These are phyloP conservation scores for Teunomyces kruisii DNA, from an alignment of 805 yeast genomes.

Conservation along the genomic window DNA sequence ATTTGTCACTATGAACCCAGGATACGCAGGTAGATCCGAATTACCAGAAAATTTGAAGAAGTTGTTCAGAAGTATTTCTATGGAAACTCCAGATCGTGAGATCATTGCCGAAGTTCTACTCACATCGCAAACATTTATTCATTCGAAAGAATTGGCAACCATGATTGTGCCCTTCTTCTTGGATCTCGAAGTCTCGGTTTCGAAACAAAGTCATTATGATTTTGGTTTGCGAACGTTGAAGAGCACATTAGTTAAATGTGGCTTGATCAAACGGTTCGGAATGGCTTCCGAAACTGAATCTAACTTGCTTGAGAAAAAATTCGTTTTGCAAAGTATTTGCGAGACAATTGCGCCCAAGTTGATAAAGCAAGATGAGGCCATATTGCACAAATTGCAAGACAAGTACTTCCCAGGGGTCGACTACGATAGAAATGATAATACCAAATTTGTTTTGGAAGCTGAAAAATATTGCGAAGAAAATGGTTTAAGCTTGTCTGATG, in stretches of 20 bases:
- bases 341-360: constrained; percentile 71
- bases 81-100: constrained; percentile 68
- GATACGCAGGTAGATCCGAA: constrained; percentile 76
- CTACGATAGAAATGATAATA: constrained; percentile 19
- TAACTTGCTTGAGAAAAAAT: constrained; percentile 19
- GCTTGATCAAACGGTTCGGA: constrained; percentile 36
- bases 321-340: constrained; percentile 53
- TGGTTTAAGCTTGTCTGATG: constrained; percentile 33
- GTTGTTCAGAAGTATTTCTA: constrained; percentile 71
- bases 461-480: constrained; percentile 21
- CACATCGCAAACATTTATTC: constrained; percentile 65
- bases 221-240: constrained; percentile 87
- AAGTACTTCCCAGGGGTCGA: constrained; percentile 26
- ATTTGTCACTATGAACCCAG: constrained; percentile 90
- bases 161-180: constrained; percentile 56
- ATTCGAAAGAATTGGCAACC: constrained; percentile 45
- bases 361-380: constrained; percentile 47
- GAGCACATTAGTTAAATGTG: constrained; percentile 60
- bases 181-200: constrained; percentile 37
- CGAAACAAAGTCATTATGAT: constrained; percentile 76
- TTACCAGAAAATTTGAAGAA: constrained; percentile 85
- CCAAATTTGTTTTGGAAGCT: constrained; percentile 24
- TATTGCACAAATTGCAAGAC: constrained; percentile 28
- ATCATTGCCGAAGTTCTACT: constrained; percentile 72
- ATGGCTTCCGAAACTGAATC: constrained; percentile 5